Evolutionary conservation across 768 basidiomycete genomes (phyloP), one percentile per base, ranked within the genome.

Genomic region (Rhodotorula taiwanensis): DNA sequence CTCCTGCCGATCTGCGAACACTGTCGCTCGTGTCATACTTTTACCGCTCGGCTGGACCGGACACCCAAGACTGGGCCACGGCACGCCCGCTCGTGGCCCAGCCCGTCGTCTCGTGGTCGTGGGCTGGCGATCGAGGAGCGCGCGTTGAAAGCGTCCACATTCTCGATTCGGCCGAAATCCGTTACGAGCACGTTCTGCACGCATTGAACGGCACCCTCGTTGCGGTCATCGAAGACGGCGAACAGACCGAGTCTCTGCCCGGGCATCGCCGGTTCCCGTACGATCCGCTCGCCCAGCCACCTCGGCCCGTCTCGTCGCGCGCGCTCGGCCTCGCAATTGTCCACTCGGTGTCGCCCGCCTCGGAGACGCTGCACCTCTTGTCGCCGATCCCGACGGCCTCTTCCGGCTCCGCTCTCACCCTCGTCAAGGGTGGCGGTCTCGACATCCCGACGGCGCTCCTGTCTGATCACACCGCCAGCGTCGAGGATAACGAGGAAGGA

Each of bases 381-480:
- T 90, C 92, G 0, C 89, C 93, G 0, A 64, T 91, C 76, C 81
- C 0, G 56, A 72, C 0, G 45, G 79, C 1, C 79, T 94, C 4
- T 66, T 72, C 47, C 0, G 10, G 30, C 18, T 13, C 70, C 73
- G 72, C 28, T 76, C 82, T 7, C 67, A 9, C 10, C 25, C 71
- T 94, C 5, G 83, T 94, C 50, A 91, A 88, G 74, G 92, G 92
- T n/a, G n/a, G n/a, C 13, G 89, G 91, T 73, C 78, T 92, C 71
- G 90, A 93, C 74, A 76, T 95, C 0, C 92, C 92, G 0, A 78
- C 91, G 1, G 87, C 86, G 84, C 90, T 86, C 0, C 83, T 90
- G 85, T 77, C 95, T 53, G 90, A 93, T 74, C 86, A 84, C 74
- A 42, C 48, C n/a, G 64, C 53, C 14, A 7, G 50, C 16, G 21